phyloP scores from a whole-genome alignment of 75 land plant species.

The Cupressus sempervirens region DNA sequence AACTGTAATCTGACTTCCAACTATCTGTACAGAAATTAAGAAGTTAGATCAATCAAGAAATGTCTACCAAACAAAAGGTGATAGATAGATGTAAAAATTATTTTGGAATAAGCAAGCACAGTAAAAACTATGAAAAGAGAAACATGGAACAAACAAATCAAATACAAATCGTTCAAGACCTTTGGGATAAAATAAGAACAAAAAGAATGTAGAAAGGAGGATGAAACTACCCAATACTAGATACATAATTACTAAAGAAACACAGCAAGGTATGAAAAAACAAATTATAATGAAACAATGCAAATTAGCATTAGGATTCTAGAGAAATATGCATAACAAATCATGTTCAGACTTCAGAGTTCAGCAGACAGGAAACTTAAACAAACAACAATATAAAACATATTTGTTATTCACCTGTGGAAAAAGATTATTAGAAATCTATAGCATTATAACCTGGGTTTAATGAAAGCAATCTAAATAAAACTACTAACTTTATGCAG shows the following conservation, averaged over 20 bases:
- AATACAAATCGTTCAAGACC: not conserved
- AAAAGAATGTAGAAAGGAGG: not conserved
- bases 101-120: not conserved
- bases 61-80: not conserved
- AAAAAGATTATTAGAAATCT: not conserved
- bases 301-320: no score
- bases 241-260: no score
- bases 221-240: not conserved
- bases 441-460: not conserved
- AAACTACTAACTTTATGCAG: not conserved
- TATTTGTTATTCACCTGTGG: not conserved
- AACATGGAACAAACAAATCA: not conserved
- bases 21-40: conserved; percentile 29
- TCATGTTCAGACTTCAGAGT: not conserved
- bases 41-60: not conserved
- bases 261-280: no score
- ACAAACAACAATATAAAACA: not conserved
- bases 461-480: not conserved
- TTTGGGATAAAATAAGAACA: not conserved
- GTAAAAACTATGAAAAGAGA: not conserved
- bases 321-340: no score
- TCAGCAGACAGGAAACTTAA: not conserved
- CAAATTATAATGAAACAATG: no score
- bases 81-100: not conserved
- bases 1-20: conserved; percentile 65